Evolutionary conservation across 169 alveolate species (phyloP), one percentile per base, ranked within the genome.

Genomic region (Cryptosporidium baileyi): DNA sequence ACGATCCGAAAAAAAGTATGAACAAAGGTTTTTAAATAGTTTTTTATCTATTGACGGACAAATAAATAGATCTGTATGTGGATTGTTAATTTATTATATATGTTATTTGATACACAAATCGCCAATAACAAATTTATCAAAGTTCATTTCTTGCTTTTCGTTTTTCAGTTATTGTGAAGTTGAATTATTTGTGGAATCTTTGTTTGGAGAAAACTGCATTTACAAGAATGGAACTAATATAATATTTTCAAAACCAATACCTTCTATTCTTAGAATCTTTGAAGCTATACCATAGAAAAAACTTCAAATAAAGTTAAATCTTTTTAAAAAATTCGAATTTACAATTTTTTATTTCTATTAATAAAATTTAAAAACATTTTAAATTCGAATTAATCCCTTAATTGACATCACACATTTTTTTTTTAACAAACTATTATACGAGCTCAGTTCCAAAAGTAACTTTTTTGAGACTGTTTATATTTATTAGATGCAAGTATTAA

Each of bases 131-230:
- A 52, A 36, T 38, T 38, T 74, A 34, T 19, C 65, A 13, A 67
- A 74, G 15, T 57, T 54, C 41, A 54, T 60, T 13, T 36, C 52
- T 11, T 45, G 59, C 5, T 74, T 74, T 32, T 54, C 85, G n/a
- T 22, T 74, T n/a, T 74, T 74, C 41, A 41, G 49, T 24, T 22
- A 24, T 15, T 74, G 85, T 54, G 85, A 74, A 24, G 36, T 74
- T 22, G 67, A 74, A 26, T 57, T 74, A 22, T 19, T 74, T 8
- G 8, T 74, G 34, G 85, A 74, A 57, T 74, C 85, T 54, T 26
- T 74, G 85, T 30, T 54, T 52, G 85, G 54, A n/a, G 85, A 74
- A 36, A 41, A 32, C 38, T 74, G 85, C 38, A 3, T 74, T 3
- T 51, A 52, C 36, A 74, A 24, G 34, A 45, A 74, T 57, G 38